These are phyloP conservation scores for Schwanniomyces polymorphus DNA, from an alignment of 805 yeast species.

Conservation along the genomic window DNA sequence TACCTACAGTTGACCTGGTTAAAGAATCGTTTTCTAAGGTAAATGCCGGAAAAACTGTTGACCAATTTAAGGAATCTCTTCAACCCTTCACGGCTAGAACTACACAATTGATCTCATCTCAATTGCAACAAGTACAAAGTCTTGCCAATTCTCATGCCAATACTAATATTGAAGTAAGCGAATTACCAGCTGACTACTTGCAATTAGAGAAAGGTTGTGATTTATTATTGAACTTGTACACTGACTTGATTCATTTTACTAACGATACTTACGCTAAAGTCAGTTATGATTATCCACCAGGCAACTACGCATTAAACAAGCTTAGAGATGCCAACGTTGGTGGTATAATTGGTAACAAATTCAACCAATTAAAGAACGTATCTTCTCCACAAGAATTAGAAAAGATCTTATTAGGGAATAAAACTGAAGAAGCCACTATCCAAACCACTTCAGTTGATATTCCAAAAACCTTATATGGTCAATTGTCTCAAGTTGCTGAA, in stretches of 20 bases:
- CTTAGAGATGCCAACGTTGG: constrained; percentile 68
- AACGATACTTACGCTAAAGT: constrained; percentile 66
- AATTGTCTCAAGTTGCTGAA: constrained; percentile 57
- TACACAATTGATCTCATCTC: constrained; percentile 58
- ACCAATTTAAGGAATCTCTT: constrained; percentile 41
- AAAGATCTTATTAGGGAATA: constrained; percentile 45
- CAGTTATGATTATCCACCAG: constrained; percentile 81
- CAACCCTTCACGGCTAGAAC: constrained; percentile 63
- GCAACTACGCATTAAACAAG: constrained; percentile 45
- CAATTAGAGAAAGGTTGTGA: constrained; percentile 69
- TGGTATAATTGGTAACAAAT: constrained; percentile 53
- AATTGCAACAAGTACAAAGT: constrained; percentile 53
- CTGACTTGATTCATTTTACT: constrained; percentile 42
- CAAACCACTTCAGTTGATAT: constrained; percentile 37
- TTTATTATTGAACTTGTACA: constrained; percentile 59
- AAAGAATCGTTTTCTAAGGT: constrained; percentile 36
- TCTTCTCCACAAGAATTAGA: constrained; percentile 67
- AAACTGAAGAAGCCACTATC: constrained; percentile 18
- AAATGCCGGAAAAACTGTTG: constrained; percentile 42
- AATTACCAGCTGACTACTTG: constrained; percentile 72
- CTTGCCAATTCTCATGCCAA: constrained; percentile 28
- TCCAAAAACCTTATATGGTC: constrained; percentile 76
- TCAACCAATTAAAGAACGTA: constrained; percentile 62
- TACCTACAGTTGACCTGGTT: constrained; percentile 39
- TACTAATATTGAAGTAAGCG: constrained; percentile 60